Evolutionary conservation across 225 moss, liverwort and hornwort genomes (phyloP), one percentile per base, ranked within the genome.

Genomic region (Physcomitrium patens): DNA sequence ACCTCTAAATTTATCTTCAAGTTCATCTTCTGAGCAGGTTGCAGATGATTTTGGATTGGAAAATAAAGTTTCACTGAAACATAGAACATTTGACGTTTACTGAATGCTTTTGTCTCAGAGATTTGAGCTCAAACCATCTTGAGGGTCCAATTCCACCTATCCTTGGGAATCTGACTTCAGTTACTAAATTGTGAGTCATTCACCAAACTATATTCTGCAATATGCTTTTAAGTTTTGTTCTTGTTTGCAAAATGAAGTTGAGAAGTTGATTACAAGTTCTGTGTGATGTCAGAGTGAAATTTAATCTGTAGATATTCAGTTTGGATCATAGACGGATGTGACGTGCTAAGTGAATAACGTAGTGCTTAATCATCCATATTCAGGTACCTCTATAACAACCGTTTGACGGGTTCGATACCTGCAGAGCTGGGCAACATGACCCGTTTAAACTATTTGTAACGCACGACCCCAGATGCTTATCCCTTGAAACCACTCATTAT

Each of bases 341-440:
- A 17, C 67, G 57, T 43, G 3, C 48, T 64, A 22, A 18, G 9
- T 7, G 14, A 49, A 37, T 37, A 49, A 26, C 26, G 14, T 26
- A 53, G 12, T 6, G 42, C 46, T 75, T 17, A 68, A 46, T 22
- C 45, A 26, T 68, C 58, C 69, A 65, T 64, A 0, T 65, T 62
- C 82, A 87, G 87, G 70, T 87, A 87, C 68, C 63, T 87, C 51
- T 84, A 84, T 74, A 79, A 87, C 68, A 87, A 87, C 71, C 74
- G 74, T 13, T 72, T 87, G 79, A 82, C 87, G 68, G 87, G 87
- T 48, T 73, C 77, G 46, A 84, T 87, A 74, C 87, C 87, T 20
- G 79, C 84, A 44, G 87, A 87, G 67, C 82, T 87, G 15, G 87
- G 87, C 69, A 87, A 87, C 68, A 81, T 87, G 87, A 87, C 82